A percentile compares a stretch with the other conserved stretches of the same genome.
phyloP scores from a whole-genome alignment of 768 basidiomycete genomes.

The Galerina marginata region DNA sequence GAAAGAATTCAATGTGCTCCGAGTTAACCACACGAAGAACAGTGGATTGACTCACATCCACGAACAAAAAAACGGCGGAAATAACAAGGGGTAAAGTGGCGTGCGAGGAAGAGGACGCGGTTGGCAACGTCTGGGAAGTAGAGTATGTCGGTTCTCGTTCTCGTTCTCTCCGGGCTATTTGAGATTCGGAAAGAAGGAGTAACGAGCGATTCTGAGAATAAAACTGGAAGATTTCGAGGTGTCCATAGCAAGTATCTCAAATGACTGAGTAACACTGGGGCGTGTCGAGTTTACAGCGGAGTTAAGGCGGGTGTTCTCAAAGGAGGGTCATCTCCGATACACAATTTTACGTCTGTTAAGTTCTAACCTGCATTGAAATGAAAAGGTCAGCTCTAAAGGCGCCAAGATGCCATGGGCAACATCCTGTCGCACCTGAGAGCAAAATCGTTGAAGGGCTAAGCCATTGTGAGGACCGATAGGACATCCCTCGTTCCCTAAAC shows the following conservation, averaged over 20 bases:
- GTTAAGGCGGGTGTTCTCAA: not conserved
- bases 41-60: conserved; percentile 2
- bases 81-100: conserved; percentile 12
- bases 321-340: not conserved
- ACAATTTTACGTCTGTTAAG: not conserved
- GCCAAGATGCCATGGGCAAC: not conserved
- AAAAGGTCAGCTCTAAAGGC: not conserved
- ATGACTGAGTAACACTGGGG: too few relatives aligned
- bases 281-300: too few relatives aligned
- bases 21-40: conserved; percentile 1
- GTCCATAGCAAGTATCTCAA: too few relatives aligned
- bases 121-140: not conserved
- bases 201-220: too few relatives aligned
- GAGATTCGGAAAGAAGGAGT: too few relatives aligned
- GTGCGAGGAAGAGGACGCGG: conserved; percentile 17
- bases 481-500: too few relatives aligned
- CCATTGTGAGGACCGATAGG: not conserved
- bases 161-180: too few relatives aligned
- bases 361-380: conserved; percentile 1
- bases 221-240: too few relatives aligned
- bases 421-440: not conserved
- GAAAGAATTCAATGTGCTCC: not conserved
- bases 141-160: not conserved
- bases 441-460: not conserved
- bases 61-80: conserved; percentile 13